A percentile compares a stretch with the other conserved stretches of the same genome.
phyloP scores from a whole-genome alignment of 129 eudicot genomes.

The Helianthus annuus region HanXRQr2.0-SUNRISE NC_035436.2:198892451-198892950 shows the following conservation, averaged over 20 bases:
- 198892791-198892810: not conserved
- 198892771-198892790: not conserved
- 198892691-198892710: not conserved
- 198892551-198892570: constrained; percentile 60
- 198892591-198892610: constrained; percentile 83
- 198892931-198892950: too few species aligned
- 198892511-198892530: constrained; percentile 17
- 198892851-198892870: not conserved
- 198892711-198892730: constrained; percentile 11
- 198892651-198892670: constrained; percentile 11
- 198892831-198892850: not conserved
- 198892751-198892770: constrained; percentile 21
- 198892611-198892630: constrained; percentile 28
- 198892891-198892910: not conserved
- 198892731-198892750: constrained; percentile 36
- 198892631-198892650: not conserved
- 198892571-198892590: constrained; percentile 83
- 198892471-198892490: constrained; percentile 1
- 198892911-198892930: too few species aligned
- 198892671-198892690: constrained; percentile 5
- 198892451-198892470: constrained; percentile 31
- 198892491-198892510: constrained; percentile 20
- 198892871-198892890: not conserved
- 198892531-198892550: constrained; percentile 35
- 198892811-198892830: constrained; percentile 2